Base-by-base conservation (phyloP, 306 rosid species). In the Vigna trinervia region DNA sequence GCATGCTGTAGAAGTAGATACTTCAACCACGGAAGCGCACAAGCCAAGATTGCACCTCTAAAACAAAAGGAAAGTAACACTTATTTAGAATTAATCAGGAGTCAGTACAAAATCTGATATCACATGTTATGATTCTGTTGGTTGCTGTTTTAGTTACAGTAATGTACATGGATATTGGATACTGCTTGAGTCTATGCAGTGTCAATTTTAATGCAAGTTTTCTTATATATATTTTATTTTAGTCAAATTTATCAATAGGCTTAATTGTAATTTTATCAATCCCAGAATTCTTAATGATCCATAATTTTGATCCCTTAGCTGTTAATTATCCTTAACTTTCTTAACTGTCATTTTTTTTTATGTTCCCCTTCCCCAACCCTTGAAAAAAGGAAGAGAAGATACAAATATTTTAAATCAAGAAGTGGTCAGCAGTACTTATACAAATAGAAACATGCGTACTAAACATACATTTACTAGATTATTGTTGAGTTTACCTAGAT, bases 11-110 rank as follows among this genome's bases (percentile, higher is more conserved):
- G 85, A 75, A 87, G 89, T 30, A 92, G 80, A 82, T 79, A 77
- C 84, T 85, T 85, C 32, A 88, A 79, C 96, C 96, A 90, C 22
- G 92, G 91, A 80, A 90, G 88, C 6, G 90, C 88, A 64, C 92
- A 87, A 38, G 76, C 85, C 87, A 92, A 81, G 79, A 88, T 80
- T 60, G 96, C 92, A 59, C 97, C 96, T 80, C 88, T 88, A 50
- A 71, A 77, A 12, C 12, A n/a, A 59, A 74, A 14, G 43, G 4
- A 22, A 20, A 26, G 52, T 11, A 2, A n/a, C 48, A 14, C 53
- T 5, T 28, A 80, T 53, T 67, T 41, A 62, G 34, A 52, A 56
- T 57, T 38, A 7, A 59, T 69, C 41, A 57, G 11, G 41, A 20
- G 28, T 68, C 32, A 17, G 46, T 20, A 60, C 68, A 68, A 28